A percentile compares a stretch with the other conserved stretches of the same genome.
These are phyloP conservation scores for Fusarium nygamai DNA, from an alignment of 2,329 filamentous ascomycete species.

Conservation along the genomic window DNA sequence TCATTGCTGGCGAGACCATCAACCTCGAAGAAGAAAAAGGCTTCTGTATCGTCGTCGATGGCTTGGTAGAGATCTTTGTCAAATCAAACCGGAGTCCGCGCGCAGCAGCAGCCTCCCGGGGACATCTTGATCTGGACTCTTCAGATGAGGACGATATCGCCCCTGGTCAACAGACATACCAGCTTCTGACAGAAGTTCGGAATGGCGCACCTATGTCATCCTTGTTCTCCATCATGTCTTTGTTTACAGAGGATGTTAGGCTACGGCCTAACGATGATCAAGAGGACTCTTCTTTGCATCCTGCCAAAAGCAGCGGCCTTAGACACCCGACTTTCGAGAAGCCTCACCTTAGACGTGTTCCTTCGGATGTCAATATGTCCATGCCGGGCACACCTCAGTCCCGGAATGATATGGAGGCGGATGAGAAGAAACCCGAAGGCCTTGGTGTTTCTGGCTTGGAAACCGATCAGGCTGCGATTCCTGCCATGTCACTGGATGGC, in stretches of 20 bases:
- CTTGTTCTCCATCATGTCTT: constrained; percentile 93
- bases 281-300: constrained; percentile 51
- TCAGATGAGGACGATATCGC: constrained; percentile 75
- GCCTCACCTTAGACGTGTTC: constrained; percentile 14
- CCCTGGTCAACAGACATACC: constrained; percentile 83
- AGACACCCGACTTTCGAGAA: constrained; percentile 44
- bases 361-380: constrained; percentile 43
- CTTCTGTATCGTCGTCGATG: constrained; percentile 97
- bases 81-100: constrained; percentile 76
- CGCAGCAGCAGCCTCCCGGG: constrained; percentile 42
- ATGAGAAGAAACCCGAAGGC: constrained; percentile 29
- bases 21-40: constrained; percentile 97
- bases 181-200: constrained; percentile 94
- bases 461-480: constrained; percentile 63
- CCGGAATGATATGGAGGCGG: constrained; percentile 38
- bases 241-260: constrained; percentile 95
- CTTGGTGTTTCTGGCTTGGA: constrained; percentile 16
- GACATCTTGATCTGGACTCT: constrained; percentile 47
- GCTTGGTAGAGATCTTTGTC: constrained; percentile 96
- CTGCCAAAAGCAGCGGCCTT: constrained; percentile 42
- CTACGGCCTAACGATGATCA: constrained; percentile 80
- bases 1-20: constrained; percentile 95
- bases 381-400: constrained; percentile 54
- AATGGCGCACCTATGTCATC: constrained; percentile 99
- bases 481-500: constrained; percentile 77